Conservation (phyloP, 2,329 filamentous ascomycete species). For the Zasmidium angulare region DNA sequence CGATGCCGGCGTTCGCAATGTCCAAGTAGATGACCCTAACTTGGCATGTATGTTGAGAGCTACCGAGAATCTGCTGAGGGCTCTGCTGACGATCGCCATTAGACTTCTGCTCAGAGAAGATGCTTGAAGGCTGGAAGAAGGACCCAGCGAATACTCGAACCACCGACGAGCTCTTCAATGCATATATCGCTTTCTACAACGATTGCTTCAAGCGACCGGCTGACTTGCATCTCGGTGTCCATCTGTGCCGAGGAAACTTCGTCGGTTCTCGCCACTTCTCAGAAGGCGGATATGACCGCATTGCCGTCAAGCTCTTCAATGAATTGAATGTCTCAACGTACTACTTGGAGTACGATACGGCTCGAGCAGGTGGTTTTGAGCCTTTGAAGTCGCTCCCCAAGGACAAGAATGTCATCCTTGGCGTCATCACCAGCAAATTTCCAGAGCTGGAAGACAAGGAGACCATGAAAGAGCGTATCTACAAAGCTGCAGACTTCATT, state of each 20-base stretch:
- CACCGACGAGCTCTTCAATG: conserved; percentile 69
- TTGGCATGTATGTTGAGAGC: conserved; percentile 35
- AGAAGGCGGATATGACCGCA: conserved; percentile 48
- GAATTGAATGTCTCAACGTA: conserved; percentile 35
- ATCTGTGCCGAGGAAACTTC: conserved; percentile 64
- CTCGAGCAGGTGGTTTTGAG: conserved; percentile 49
- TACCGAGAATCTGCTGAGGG: conserved; percentile 6
- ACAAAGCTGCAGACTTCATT: conserved; percentile 61
- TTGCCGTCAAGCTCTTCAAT: conserved; percentile 39
- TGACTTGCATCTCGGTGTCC: conserved; percentile 77
- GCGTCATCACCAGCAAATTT: conserved; percentile 49
- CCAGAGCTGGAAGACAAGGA: conserved; percentile 48
- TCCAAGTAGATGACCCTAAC: conserved; percentile 50
- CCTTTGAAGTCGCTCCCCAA: conserved; percentile 46
- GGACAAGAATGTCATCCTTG: conserved; percentile 48
- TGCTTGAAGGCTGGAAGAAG: conserved; percentile 68
- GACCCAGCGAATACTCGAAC: conserved; percentile 67
- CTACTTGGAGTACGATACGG: conserved; percentile 46
- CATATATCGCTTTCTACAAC: conserved; percentile 77
- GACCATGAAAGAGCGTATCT: conserved; percentile 46
- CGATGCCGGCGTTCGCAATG: conserved; percentile 46
- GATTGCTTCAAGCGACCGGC: conserved; percentile 60
- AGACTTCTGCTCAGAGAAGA: conserved; percentile 70
- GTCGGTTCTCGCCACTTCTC: conserved; percentile 48
- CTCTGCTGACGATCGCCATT: not conserved